These are phyloP conservation scores for Podosphaera aphanis DNA, from an alignment of 2,329 filamentous ascomycete genomes.

Conservation along the genomic window DNA sequence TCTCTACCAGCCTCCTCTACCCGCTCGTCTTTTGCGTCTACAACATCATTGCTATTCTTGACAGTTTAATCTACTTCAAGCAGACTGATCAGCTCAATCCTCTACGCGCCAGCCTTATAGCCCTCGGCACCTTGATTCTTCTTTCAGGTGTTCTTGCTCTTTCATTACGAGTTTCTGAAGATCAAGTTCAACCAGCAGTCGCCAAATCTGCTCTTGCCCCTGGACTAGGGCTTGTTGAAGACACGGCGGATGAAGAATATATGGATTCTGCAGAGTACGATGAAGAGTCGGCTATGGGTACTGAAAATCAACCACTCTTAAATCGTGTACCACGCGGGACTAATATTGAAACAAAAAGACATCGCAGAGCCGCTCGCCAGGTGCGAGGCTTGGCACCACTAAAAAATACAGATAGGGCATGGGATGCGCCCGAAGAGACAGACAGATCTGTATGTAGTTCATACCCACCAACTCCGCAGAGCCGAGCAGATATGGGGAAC, in stretches of 20 bases:
- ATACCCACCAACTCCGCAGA: not conserved
- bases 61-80: slow-evolving; percentile 89
- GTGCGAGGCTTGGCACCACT: slow-evolving; percentile 12
- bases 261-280: slow-evolving; percentile 24
- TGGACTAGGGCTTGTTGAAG: slow-evolving; percentile 59
- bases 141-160: slow-evolving; percentile 73
- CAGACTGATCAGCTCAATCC: slow-evolving; percentile 61
- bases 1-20: slow-evolving; percentile 87
- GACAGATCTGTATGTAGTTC: slow-evolving; percentile 18
- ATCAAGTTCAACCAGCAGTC: slow-evolving; percentile 35
- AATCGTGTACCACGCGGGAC: slow-evolving; percentile 12
- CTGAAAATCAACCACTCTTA: slow-evolving; percentile 12
- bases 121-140: slow-evolving; percentile 66
- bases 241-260: slow-evolving; percentile 31
- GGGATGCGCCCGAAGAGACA: slow-evolving; percentile 64
- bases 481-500: not conserved
- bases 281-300: slow-evolving; percentile 14
- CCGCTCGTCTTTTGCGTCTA: slow-evolving; percentile 96
- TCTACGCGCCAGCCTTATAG: slow-evolving; percentile 57
- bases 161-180: slow-evolving; percentile 78
- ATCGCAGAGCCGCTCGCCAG: slow-evolving; percentile 5
- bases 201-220: slow-evolving; percentile 52
- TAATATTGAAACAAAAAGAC: not conserved
- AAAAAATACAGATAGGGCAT: slow-evolving; percentile 56
- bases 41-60: slow-evolving; percentile 94